A percentile compares a stretch with the other conserved stretches of the same genome.
Conservation (phyloP, 495 filamentous ascomycete genomes). For the Poronia punctata region DNA sequence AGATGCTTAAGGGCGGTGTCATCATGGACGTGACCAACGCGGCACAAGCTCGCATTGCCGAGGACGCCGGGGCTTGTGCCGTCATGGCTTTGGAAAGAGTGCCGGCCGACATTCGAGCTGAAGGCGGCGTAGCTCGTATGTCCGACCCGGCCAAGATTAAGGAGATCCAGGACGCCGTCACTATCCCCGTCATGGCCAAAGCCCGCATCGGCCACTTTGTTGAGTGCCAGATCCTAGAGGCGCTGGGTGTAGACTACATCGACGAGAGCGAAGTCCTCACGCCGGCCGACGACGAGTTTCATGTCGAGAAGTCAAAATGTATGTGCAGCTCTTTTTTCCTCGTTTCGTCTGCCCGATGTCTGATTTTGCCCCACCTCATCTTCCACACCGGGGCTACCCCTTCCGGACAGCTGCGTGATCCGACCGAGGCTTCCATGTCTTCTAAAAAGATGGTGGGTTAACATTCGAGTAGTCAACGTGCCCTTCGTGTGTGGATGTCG, state of each 20-base stretch:
- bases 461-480: slow-evolving; percentile 59
- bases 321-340: neutral
- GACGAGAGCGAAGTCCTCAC: slow-evolving; percentile 97
- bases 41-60: slow-evolving; percentile 91
- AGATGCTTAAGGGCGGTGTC: slow-evolving; percentile 97
- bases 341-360: no score
- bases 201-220: slow-evolving; percentile 96
- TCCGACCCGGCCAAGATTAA: slow-evolving; percentile 92
- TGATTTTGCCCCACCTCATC: neutral
- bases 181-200: slow-evolving; percentile 99
- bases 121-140: slow-evolving; percentile 96
- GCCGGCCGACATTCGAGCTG: slow-evolving; percentile 86
- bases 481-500: slow-evolving; percentile 98
- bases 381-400: neutral
- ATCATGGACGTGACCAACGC: slow-evolving; percentile 99
- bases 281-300: slow-evolving; percentile 81
- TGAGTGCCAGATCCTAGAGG: slow-evolving; percentile 96
- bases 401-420: no score
- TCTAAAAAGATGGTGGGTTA: no score
- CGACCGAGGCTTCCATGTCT: no score
- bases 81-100: slow-evolving; percentile 99
- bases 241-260: slow-evolving; percentile 93
- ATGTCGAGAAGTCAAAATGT: slow-evolving; percentile 79
- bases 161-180: slow-evolving; percentile 94
- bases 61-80: slow-evolving; percentile 90